Evolutionary conservation across 2,329 filamentous ascomycete genomes (phyloP), one percentile per base, ranked within the genome.

Genomic region (Alternaria ethzedia): DNA sequence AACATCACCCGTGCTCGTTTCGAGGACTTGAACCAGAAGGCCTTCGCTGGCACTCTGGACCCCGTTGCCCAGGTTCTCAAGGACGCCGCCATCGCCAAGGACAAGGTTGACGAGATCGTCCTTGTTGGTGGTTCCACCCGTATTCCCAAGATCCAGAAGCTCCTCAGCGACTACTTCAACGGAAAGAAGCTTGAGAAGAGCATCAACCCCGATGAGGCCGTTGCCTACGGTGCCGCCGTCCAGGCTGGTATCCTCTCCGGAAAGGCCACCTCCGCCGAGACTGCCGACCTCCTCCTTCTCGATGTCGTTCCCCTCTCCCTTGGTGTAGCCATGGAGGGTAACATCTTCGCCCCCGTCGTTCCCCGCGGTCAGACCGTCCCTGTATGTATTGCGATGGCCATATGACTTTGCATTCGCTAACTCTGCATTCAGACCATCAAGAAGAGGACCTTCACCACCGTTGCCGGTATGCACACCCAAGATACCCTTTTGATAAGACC

Each of bases 171-270:
- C 85, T 97, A 94, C 89, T 99, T 99, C 87, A 92, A 96, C 82
- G 94, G 94, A 85, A 99, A 99, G 93, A 97, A 99, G 91, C 93
- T 97, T 74, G 95, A 98, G 90, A 98, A 97, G 86, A 96, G 92
- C 88, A 98, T 98, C 87, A 99, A 99, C 90, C 96, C 96, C 78
- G 96, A 99, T 81, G 96, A 99, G 88, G 96, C 96, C 75, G 96
- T 99, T 79, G 96, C 96, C 77, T 97, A 97, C 85, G 96, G 96
- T 90, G 96, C 96, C 72, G 96, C 96, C 76, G 95, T 99, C 68
- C 96, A 99, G 87, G 96, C 96, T 74, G 96, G 94, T 90, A 97
- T 99, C 82, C 91, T 99, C 71, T 97, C 95, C 64, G 96, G 96
- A 82, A 97, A 97, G 90, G 96, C 96, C 75, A 96, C 93, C 72